Evolutionary conservation across 1,139 yeast genomes (phyloP), one percentile per base, ranked within the genome.

Genomic region (Saccharomyces hybrid): DNA sequence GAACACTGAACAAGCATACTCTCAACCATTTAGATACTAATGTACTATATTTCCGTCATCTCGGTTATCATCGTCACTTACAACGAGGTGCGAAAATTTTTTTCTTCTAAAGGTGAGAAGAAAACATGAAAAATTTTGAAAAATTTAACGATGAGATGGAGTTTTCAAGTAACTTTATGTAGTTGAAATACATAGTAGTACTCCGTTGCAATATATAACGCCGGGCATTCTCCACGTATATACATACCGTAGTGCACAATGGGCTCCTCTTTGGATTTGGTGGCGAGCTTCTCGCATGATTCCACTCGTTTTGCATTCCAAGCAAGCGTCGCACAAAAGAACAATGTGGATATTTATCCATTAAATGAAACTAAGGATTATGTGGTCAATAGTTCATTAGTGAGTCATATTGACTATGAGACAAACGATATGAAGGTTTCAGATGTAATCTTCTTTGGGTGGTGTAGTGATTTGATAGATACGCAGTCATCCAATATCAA

Each of bases 261-360:
- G 59, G 54, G 47, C 29, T 52, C 57, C 5, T 48, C 52, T 29
- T 49, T 47, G 20, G 65, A 61, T 34, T 41, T 61, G n/a, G 58
- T 68, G 28, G 66, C 70, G 13, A 57, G 61, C 51, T 68, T 68
- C 55, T 61, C 72, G 5, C 64, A 64, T 28, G 64, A 62, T 56
- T 65, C 64, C 1, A 51, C 56, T 11, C 58, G 59, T 47, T 68
- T 68, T 59, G 72, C 70, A n/a, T 67, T 67, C 49, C 69, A 66
- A 53, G 57, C 69, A 5, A 62, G 61, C 44, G 52, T 61, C 9
- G 53, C 63, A 5, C 70, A 67, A 54, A 68, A 64, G 55, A 64
- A 63, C 52, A 57, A 58, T 7, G 61, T 68, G 38, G 69, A 67
- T 54, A 55, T 68, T 11, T 68, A 68, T 51, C 71, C 72, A 41